Evolutionary conservation across 129 eudicot species (phyloP), one percentile per base, ranked within the genome.

Genomic region (Deinandra increscens): DNA sequence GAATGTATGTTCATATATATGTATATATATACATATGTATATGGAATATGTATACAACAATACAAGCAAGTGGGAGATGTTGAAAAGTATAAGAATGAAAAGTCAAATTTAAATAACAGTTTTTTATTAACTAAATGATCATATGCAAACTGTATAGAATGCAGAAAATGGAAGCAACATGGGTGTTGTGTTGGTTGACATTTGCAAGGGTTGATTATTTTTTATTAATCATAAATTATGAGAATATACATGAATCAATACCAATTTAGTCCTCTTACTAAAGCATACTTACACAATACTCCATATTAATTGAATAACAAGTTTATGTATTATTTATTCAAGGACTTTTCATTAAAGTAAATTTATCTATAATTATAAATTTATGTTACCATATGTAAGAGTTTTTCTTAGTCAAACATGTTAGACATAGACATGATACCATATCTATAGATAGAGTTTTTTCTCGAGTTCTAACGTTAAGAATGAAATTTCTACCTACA

Each of bases 81-180:
- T 65, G 33, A 31, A 56, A 64, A 48, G 56, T 44, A 38, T 46
- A 59, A 39, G 48, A 67, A 31, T 31, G 83, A 67, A 73, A 48
- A 72, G 71, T 66, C 71, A 58, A 73, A 73, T 43, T 78, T 70
- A 74, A 73, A 67, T 66, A 20, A 17, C n/a, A 12, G 15, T 34
- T 60, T 36, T 36, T 34, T 15, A 15, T 19, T 5, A 13, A 13
- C 3, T 4, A 26, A 6, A 51, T 6, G 69, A 53, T 66, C 44
- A 38, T 42, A 64, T 66, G 55, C 68, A 66, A 79, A 59, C 38
- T 56, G 66, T 51, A 36, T 58, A n/a, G 9, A 38, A 10, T 31
- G 54, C 10, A 38, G 26, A 37, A 78, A 75, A 70, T 70, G 66
- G 55, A 79, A 66, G 79, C 58, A 23, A 68, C 70, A 66, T 31